Evolutionary conservation across 768 basidiomycete species (phyloP).

Genomic region (Calocera viscosa): DNA sequence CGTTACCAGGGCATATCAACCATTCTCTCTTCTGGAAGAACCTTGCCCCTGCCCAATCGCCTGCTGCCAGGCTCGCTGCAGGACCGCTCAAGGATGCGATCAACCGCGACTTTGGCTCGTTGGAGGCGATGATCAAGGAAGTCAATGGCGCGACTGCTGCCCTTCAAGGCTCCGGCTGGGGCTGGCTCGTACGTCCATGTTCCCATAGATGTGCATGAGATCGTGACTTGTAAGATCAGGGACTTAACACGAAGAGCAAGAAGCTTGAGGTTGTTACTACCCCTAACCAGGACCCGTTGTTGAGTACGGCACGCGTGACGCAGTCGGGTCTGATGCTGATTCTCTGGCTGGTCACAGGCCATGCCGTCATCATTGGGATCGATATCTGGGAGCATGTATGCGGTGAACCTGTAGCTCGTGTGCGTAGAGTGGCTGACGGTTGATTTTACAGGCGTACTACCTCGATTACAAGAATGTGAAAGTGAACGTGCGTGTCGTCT

Average conservation of each 20-base stretch:
- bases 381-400: slow-evolving; percentile 93
- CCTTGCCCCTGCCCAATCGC: slow-evolving; percentile 49
- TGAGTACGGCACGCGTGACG: slow-evolving; percentile 37
- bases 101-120: slow-evolving; percentile 45
- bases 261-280: slow-evolving; percentile 33
- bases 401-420: slow-evolving; percentile 16
- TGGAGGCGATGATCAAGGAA: slow-evolving; percentile 62
- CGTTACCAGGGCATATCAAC: slow-evolving; percentile 59
- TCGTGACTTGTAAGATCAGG: slow-evolving; percentile 16
- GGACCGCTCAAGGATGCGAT: slow-evolving; percentile 54
- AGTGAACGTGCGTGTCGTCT: slow-evolving; percentile 55
- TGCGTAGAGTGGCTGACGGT: neutral
- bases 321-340: neutral
- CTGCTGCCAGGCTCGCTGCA: slow-evolving; percentile 25
- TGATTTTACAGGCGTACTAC: slow-evolving; percentile 54
- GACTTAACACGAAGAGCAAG: slow-evolving; percentile 28
- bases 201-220: neutral
- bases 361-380: slow-evolving; percentile 84
- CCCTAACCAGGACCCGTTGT: slow-evolving; percentile 39
- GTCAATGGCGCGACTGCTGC: slow-evolving; percentile 75
- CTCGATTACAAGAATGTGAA: slow-evolving; percentile 82
- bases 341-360: slow-evolving; percentile 35
- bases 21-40: slow-evolving; percentile 96
- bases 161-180: slow-evolving; percentile 93
- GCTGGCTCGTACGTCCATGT: slow-evolving; percentile 66